Evolutionary conservation across 2,329 filamentous ascomycete genomes (phyloP).

Genomic region (Verticillium nonalfalfae): DNA sequence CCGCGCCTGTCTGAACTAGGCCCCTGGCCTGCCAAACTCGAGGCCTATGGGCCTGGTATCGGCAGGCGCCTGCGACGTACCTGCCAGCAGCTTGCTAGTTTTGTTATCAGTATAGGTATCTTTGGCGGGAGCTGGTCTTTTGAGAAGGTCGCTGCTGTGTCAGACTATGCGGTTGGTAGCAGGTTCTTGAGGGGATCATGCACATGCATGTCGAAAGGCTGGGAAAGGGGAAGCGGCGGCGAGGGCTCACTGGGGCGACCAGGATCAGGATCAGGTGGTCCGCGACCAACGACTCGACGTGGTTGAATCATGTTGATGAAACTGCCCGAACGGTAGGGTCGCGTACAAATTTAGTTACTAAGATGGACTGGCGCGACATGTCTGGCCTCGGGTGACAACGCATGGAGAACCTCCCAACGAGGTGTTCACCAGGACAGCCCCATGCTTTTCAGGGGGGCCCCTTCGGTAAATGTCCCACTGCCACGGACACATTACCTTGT

Average conservation of each 20-base stretch:
- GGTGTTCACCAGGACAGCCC: background rate
- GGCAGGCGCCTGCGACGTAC: background rate
- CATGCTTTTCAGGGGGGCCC: background rate
- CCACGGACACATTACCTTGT: background rate
- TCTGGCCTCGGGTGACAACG: background rate
- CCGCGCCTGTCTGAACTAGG: too few relatives aligned
- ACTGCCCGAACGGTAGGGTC: background rate
- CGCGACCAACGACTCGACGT: background rate
- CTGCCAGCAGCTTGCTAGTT: too few relatives aligned
- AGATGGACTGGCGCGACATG: background rate
- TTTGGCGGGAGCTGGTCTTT: background rate
- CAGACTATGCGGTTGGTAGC: background rate
- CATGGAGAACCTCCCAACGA: background rate
- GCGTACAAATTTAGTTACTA: background rate
- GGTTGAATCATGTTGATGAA: background rate
- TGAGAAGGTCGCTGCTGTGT: background rate
- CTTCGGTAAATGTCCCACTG: background rate
- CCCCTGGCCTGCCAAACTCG: background rate
- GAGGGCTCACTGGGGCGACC: background rate
- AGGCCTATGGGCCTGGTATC: background rate
- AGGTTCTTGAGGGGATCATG: background rate
- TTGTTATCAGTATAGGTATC: background rate
- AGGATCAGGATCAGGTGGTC: background rate
- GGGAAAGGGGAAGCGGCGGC: background rate
- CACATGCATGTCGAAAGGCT: background rate